These are phyloP conservation scores for Trypanosoma brucei DNA, from an alignment of 208 protist genomes.

Conservation along the genomic window DNA sequence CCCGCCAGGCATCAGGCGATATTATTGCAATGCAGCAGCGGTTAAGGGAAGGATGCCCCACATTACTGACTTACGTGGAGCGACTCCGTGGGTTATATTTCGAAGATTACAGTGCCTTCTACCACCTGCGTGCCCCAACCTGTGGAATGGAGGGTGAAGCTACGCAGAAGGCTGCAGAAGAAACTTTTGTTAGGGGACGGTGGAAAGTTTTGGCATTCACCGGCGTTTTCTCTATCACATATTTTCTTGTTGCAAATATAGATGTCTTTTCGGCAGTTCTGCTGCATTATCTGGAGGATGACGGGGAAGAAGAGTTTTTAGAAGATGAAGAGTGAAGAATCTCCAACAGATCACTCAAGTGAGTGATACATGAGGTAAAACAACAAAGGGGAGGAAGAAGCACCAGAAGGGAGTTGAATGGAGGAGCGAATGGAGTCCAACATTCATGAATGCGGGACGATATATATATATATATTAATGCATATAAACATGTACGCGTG, in stretches of 20 bases:
- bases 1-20: conserved; percentile 10
- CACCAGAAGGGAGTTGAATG: too few species aligned
- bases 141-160: conserved; percentile 2
- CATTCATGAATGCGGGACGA: too few species aligned
- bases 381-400: too few species aligned
- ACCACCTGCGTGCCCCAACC: conserved; percentile 31
- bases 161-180: conserved; percentile 21
- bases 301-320: conserved; percentile 32
- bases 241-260: conserved; percentile 69
- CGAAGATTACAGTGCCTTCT: conserved; percentile 70
- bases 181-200: conserved; percentile 52
- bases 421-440: too few species aligned
- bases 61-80: conserved; percentile 68
- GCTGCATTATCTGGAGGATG: conserved; percentile 9
- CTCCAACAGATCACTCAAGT: too few species aligned
- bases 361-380: too few species aligned
- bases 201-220: conserved; percentile 51
- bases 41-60: conserved; percentile 47
- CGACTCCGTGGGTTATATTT: conserved; percentile 64
- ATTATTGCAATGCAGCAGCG: conserved; percentile 21
- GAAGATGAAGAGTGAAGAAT: neutral
- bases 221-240: conserved; percentile 41
- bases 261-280: conserved; percentile 46
- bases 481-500: too few species aligned
- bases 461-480: too few species aligned